Percentiles rank a stretch among this genome's conserved stretches.
Conservation (phyloP, 805 yeast species). For the Sugiyamaella marilandica region DNA sequence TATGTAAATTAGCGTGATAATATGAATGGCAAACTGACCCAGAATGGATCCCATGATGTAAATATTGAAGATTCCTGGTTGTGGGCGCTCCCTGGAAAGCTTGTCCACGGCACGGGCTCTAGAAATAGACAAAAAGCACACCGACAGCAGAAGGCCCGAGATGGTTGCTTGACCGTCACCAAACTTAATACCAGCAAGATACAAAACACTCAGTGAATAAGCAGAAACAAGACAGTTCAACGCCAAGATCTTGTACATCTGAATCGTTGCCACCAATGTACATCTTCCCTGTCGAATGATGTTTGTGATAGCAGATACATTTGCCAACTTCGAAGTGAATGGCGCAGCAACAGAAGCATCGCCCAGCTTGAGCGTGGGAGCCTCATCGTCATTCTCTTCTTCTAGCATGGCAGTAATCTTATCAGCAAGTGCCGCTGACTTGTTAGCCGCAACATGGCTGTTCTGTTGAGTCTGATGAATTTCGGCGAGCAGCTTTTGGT, state of each 20-base stretch:
- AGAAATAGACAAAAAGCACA: conserved; percentile 92
- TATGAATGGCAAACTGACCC: conserved; percentile 94
- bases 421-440: conserved; percentile 53
- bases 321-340: conserved; percentile 88
- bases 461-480: conserved; percentile 40
- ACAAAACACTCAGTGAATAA: conserved; percentile 87
- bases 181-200: conserved; percentile 94
- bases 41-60: conserved; percentile 97
- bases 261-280: conserved; percentile 94
- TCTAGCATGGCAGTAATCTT: conserved; percentile 51
- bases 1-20: conserved; percentile 73
- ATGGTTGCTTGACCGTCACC: conserved; percentile 98
- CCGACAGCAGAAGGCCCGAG: conserved; percentile 86
- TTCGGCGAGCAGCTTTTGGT: conserved; percentile 43
- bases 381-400: conserved; percentile 68
- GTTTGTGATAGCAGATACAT: conserved; percentile 87
- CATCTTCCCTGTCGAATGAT: conserved; percentile 97
- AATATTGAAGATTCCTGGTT: conserved; percentile 90
- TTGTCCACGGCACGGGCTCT: conserved; percentile 88
- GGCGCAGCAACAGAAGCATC: conserved; percentile 99
- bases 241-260: conserved; percentile 97
- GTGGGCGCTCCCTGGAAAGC: conserved; percentile 91
- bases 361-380: conserved; percentile 90
- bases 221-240: conserved; percentile 96
- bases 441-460: conserved; percentile 35